Conservation (phyloP, 2,329 filamentous ascomycete species). For the Venturia effusa region DNA sequence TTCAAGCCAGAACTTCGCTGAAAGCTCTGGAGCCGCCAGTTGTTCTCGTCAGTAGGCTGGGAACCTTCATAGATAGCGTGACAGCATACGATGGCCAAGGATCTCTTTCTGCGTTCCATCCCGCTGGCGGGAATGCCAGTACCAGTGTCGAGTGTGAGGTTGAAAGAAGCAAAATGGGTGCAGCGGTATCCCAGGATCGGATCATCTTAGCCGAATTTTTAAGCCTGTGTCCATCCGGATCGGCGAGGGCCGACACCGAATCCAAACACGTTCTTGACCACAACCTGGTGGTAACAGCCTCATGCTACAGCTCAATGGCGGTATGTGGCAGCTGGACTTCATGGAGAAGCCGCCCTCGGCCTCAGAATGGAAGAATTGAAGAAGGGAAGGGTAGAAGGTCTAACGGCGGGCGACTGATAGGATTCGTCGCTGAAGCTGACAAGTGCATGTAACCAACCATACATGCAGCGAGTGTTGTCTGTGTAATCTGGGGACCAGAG, state of each 20-base stretch:
- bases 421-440: not conserved
- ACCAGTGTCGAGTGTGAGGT: not conserved
- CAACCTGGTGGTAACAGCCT: not conserved
- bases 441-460: not conserved
- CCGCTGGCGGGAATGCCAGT: not conserved
- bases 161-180: not conserved
- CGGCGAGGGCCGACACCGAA: not conserved
- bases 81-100: constrained; percentile 68
- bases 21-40: constrained; percentile 63
- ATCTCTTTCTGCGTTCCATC: not conserved
- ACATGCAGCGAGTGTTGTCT: not conserved
- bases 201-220: not conserved
- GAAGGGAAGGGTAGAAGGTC: not conserved
- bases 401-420: not conserved
- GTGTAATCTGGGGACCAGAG: not conserved
- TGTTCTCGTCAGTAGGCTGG: constrained; percentile 23
- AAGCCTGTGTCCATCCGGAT: not conserved
- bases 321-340: not conserved
- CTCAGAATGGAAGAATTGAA: not conserved
- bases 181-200: not conserved
- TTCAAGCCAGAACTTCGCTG: constrained; percentile 40
- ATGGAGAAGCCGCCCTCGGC: not conserved
- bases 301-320: not conserved
- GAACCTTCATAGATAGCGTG: constrained; percentile 63
- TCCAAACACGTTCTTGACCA: not conserved